Base-by-base conservation (phyloP, 305 asterid genomes). In the Fraxinus velutina region DNA sequence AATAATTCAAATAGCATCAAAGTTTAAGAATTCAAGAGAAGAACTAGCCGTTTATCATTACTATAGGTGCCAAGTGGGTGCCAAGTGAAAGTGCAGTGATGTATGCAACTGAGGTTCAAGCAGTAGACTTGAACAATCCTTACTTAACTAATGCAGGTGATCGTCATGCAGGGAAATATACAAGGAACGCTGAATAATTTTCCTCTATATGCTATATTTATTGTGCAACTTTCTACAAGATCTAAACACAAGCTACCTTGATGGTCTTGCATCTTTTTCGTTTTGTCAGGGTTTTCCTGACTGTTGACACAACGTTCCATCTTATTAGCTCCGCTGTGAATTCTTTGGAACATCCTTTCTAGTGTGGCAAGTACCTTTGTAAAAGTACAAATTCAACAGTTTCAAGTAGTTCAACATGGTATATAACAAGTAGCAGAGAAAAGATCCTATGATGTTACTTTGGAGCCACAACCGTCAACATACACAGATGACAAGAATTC, bases 291-390 rank as follows among this genome's bases (percentile, higher is more conserved):
- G 44, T 60, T 75, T 73, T 62, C 30, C 60, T 74, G 83, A 34
- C 50, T 6, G n/a, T 27, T 78, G 34, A 81, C 80, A 32, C 78
- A 60, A 37, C 77, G 84, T 72, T 84, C 85, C 21, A 84, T 75
- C 74, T 55, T 80, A 19, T 36, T 57, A 24, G 85, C 85, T 12
- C 52, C 78, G 84, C 0, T 87, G 86, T 5, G 86, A 84, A 21
- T 13, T 81, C 71, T 52, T 83, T 3, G 44, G 83, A 36, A 77
- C 50, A n/a, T 77, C 82, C 47, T 80, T 75, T 86, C 92, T 0
- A 92, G 89, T 24, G 85, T 87, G 22, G 87, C 86, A 30, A 93
- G 89, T 15, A 88, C 88, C 82, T 93, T 64, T 9, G 13, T 19
- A 9, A 64, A 64, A 64, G 10, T 64, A 22, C 34, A 64, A 22